Base-by-base conservation (phyloP, 768 basidiomycete species). In the Epithele typhae region DNA sequence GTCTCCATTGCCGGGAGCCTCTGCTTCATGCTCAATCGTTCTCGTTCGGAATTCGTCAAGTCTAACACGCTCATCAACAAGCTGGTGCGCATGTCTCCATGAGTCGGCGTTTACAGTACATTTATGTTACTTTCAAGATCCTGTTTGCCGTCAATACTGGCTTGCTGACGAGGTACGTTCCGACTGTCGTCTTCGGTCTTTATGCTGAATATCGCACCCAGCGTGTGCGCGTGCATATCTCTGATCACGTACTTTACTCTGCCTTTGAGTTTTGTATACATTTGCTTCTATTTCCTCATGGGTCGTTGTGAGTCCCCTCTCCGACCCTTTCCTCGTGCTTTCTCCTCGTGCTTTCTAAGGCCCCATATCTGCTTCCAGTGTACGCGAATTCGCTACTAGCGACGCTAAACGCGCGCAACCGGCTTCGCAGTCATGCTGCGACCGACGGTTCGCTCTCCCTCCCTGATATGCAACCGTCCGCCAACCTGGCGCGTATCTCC, bases 301-400 rank as follows among this genome's bases (percentile, higher is more conserved):
- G 76, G 77, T 52, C 70, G 76, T 52, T 57, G 77, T 76, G 55
- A 49, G 71, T 36, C n/a, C 17, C 9, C 6, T 6, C 8, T 36
- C 17, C 6, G 35, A 36, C 30, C 9, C 30, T 32, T 9, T 9
- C 30, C 9, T 32, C 15, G 30, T 9, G 12, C n/a, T 36, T 8
- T n/a, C 9, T 19, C n/a, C 35, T 14, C 9, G 8, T 36, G 27
- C 27, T 30, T 7, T 30, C 8, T 30, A 7, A 14, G 14, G 7
- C 8, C 27, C 8, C 17, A 19, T 12, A 17, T 8, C 10, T 48
- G 24, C 15, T 7, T 23, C 44, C 32, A 78, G 78, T 78, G 15
- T 77, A 80, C 55, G 72, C 72, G 40, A 80, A 80, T 58, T 77
- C 77, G 19, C 63, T 78, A 21, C 67, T 79, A 36, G 77, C 75